phyloP scores from a whole-genome alignment of 805 yeast species.

The Kodamaea kaohsiungensis region DNA sequence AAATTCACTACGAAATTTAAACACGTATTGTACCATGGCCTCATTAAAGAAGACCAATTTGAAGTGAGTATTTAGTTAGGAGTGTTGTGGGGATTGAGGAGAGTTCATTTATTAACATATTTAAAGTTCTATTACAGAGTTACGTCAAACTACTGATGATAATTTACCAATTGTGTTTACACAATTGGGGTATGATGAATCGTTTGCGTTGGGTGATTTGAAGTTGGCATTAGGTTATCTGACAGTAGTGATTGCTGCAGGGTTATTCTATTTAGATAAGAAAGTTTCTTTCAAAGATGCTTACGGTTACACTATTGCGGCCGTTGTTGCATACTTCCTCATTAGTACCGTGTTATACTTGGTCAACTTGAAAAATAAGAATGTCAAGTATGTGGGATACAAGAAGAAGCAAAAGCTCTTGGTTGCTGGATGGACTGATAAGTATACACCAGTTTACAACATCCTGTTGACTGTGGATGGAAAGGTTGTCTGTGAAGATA shows the following conservation, averaged over 20 bases:
- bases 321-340: conserved; percentile 40
- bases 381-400: conserved; percentile 49
- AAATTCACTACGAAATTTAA: background rate
- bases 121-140: conserved; percentile 45
- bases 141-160: conserved; percentile 53
- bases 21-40: conserved; percentile 12
- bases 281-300: conserved; percentile 44
- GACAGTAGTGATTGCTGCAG: conserved; percentile 48
- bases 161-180: conserved; percentile 42
- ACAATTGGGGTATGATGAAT: conserved; percentile 48
- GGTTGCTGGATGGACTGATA: conserved; percentile 42
- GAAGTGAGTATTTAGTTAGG: conserved; percentile 31
- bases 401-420: conserved; percentile 32
- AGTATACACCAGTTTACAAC: conserved; percentile 47
- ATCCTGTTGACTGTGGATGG: conserved; percentile 34
- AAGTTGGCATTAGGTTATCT: conserved; percentile 51
- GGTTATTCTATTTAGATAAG: conserved; percentile 50
- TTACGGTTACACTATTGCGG: conserved; percentile 32
- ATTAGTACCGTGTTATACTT: conserved; percentile 35
- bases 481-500: conserved; percentile 24
- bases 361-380: conserved; percentile 39
- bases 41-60: conserved; percentile 24
- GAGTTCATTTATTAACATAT: conserved; percentile 10
- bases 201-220: conserved; percentile 45
- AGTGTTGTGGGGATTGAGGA: background rate